Conservation (phyloP, 345 rosid species). For the Cochlearia excelsa region DNA sequence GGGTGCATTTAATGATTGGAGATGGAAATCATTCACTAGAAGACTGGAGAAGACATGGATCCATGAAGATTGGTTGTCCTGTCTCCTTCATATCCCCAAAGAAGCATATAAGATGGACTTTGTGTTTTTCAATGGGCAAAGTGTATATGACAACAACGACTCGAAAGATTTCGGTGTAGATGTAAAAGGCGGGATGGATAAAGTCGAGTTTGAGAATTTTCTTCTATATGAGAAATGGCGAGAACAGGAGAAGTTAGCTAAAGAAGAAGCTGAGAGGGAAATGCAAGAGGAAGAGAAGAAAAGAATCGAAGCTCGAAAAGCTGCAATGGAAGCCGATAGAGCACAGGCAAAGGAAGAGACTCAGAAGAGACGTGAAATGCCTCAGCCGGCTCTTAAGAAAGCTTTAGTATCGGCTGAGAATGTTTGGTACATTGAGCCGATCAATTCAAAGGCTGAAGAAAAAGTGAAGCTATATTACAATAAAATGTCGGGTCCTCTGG, state of each 20-base stretch:
- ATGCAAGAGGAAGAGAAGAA: slow-evolving; percentile 73
- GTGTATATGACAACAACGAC: slow-evolving; percentile 73
- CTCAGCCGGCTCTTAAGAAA: slow-evolving; percentile 47
- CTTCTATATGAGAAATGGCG: slow-evolving; percentile 75
- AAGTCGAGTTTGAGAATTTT: slow-evolving; percentile 70
- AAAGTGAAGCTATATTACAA: slow-evolving; percentile 60
- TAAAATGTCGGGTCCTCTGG: slow-evolving; percentile 71
- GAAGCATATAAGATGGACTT: slow-evolving; percentile 90
- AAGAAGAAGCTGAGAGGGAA: slow-evolving; percentile 74
- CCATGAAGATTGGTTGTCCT: slow-evolving; percentile 87
- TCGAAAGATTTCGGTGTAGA: slow-evolving; percentile 60
- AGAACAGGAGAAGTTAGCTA: slow-evolving; percentile 73
- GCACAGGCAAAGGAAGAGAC: slow-evolving; percentile 66
- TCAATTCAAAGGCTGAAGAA: slow-evolving; percentile 54
- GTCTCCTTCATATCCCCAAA: slow-evolving; percentile 67
- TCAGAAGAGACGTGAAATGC: slow-evolving; percentile 45
- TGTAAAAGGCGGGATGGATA: slow-evolving; percentile 75
- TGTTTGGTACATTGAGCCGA: slow-evolving; percentile 76
- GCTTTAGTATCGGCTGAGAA: slow-evolving; percentile 49
- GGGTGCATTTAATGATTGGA: slow-evolving; percentile 96
- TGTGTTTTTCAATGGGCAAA: slow-evolving; percentile 80
- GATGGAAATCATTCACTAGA: slow-evolving; percentile 70
- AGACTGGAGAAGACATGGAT: slow-evolving; percentile 64
- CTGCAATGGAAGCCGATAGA: slow-evolving; percentile 73
- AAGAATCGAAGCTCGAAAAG: slow-evolving; percentile 61